phyloP scores from a whole-genome alignment of 2,329 filamentous ascomycete genomes.

The Exophiala lecanii-corni region DNA sequence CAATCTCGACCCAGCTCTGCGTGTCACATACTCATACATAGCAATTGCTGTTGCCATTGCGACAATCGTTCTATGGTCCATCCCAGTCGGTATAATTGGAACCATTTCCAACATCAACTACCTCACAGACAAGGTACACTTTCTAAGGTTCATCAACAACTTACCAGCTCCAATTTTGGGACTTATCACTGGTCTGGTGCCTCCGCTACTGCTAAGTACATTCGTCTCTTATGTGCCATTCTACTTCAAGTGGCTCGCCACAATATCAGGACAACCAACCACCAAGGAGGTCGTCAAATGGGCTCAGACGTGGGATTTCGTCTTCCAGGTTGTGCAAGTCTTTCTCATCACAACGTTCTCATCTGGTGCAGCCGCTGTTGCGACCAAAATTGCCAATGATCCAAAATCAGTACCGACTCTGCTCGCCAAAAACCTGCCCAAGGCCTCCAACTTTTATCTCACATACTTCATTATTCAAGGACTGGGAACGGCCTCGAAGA shows the following conservation, averaged over 20 bases:
- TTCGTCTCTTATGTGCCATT: constrained; percentile 81
- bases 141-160: constrained; percentile 68
- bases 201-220: constrained; percentile 70
- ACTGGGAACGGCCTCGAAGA: constrained; percentile 54
- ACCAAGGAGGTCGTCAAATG: constrained; percentile 75
- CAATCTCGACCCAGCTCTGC: constrained; percentile 60
- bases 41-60: constrained; percentile 66
- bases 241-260: constrained; percentile 78
- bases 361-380: constrained; percentile 65
- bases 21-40: constrained; percentile 61
- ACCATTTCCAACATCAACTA: constrained; percentile 80
- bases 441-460: constrained; percentile 89
- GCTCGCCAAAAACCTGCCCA: constrained; percentile 71
- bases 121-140: constrained; percentile 50
- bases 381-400: constrained; percentile 59
- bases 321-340: constrained; percentile 69
- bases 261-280: constrained; percentile 74
- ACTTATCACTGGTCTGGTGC: constrained; percentile 77
- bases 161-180: constrained; percentile 69
- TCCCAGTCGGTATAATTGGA: constrained; percentile 73
- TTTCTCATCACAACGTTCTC: constrained; percentile 82
- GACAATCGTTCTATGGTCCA: constrained; percentile 81
- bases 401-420: constrained; percentile 61
- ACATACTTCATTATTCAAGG: constrained; percentile 94
- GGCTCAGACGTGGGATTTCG: constrained; percentile 85